phyloP scores from a whole-genome alignment of 352 stramenopile genomes.

The Globisporangium rhizosaccharum region DNA sequence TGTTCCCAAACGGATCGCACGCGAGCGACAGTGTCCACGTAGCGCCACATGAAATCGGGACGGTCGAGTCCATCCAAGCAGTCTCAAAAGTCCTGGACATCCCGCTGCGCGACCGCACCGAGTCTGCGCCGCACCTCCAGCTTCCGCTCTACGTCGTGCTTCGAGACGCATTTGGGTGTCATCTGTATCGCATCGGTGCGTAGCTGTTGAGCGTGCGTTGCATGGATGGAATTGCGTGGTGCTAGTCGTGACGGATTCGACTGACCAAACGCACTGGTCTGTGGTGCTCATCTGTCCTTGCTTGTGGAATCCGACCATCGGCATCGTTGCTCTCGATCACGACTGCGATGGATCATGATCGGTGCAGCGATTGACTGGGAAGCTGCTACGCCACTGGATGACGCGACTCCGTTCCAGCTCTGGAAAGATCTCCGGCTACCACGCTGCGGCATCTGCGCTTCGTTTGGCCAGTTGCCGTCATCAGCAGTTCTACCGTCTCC shows the following conservation, averaged over 20 bases:
- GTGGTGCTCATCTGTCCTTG: not conserved
- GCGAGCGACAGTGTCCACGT: conserved; percentile 23
- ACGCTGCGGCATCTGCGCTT: conserved; percentile 45
- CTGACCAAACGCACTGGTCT: not conserved
- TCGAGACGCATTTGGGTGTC: conserved; percentile 41
- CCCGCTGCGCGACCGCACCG: conserved; percentile 2
- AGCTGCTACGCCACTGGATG: not conserved
- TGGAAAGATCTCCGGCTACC: conserved; percentile 40
- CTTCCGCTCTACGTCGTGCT: conserved; percentile 38
- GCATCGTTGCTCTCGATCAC: not conserved
- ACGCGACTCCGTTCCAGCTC: conserved; percentile 17
- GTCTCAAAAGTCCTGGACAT: conserved; percentile 8
- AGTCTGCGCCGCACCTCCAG: conserved; percentile 5
- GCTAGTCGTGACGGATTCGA: not conserved
- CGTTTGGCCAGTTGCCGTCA: conserved; percentile 24
- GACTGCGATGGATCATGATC: not conserved
- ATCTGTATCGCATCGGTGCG: conserved; percentile 56
- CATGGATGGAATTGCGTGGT: not conserved
- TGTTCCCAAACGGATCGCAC: conserved; percentile 28
- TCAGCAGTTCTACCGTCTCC: not conserved
- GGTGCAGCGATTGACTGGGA: conserved; percentile 13
- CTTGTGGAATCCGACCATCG: not conserved
- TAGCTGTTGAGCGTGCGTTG: not conserved
- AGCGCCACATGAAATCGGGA: conserved; percentile 13
- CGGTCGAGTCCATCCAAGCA: conserved; percentile 8